Evolutionary conservation across 192 early-diverging fungal genomes (phyloP), one percentile per base, ranked within the genome.

Genomic region (Pilobolus umbonatus): DNA sequence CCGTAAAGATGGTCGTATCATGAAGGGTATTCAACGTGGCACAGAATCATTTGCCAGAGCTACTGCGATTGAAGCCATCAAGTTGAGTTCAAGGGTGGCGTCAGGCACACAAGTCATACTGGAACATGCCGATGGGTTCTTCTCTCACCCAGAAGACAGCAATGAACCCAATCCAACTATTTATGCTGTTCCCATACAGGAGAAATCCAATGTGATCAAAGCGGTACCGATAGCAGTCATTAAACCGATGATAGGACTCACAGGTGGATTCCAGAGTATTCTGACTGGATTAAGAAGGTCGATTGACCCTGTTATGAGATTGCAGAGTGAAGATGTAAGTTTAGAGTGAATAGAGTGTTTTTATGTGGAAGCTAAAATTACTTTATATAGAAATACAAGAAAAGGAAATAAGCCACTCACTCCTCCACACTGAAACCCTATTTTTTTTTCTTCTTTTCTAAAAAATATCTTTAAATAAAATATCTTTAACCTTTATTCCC

Each of bases 241-340:
- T 24, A 90, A 89, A 69, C 96, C 96, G 0, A 92, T 96, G 85
- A 96, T 98, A 71, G 94, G 96, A 0, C 87, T 90, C 0, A 88
- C 94, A 0, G 96, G 95, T 44, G 96, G 94, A 0, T 85, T 95
- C 12, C 90, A 92, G 1, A 94, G 95, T 72, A 85, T 92, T 6
- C 75, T 98, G 24, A 79, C 95, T 53, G 94, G 96, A 1, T 57
- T 98, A 57, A 85, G 91, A 52, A 98, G 94, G 67, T 86, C 86
- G 8, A 83, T 98, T 52, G 96, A 98, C 70, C 90, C 92, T 5
- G 79, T 65, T 10, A 82, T 88, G 35, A 77, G 80, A 58, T 60
- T 82, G 10, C 83, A 93, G 62, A 88, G 82, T 64, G 85, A 95
- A 65, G 93, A 97, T 67, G 78, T 80, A 75, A 64, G 78, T 77